Evolutionary conservation across 768 basidiomycete species (phyloP), one percentile per base, ranked within the genome.

Genomic region (Tulasnella sp.): DNA sequence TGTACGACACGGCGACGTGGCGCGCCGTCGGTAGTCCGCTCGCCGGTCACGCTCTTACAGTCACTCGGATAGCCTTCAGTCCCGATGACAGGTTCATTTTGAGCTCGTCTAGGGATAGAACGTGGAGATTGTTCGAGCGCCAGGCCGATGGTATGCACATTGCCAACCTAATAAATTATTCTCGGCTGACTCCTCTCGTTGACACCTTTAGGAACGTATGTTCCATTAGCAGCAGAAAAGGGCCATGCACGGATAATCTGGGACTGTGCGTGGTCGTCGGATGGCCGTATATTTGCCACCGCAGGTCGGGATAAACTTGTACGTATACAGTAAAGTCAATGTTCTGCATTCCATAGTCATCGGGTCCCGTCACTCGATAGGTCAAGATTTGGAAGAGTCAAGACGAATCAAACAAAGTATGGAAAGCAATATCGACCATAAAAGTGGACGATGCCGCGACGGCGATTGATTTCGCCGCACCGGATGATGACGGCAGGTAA

Each of bases 281-380:
- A 82, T 6, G 77, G 82, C 62, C 9, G 19, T 8, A 65, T 84
- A 14, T 99, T 99, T 65, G 92, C 82, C 9, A 98, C 96, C 2
- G 93, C 88, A 1, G 92, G 93, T 2, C 78, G 96, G 40, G 96
- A 99, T 69, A 98, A 94, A 72, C 89, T 87, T 12, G 93, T 89
- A n/a, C n/a, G n/a, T n/a, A n/a, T n/a, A n/a, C n/a, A n/a, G n/a
- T n/a, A 11, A 46, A 27, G 29, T 46, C 34, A 37, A 17, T 31
- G 31, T n/a, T 25, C 34, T n/a, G n/a, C n/a, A n/a, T n/a, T n/a
- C n/a, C n/a, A 29, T 46, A 53, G 54, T 59, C 37, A 52, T 43
- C 31, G 29, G 31, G n/a, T 11, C 29, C 12, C 21, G 19, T 58
- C 40, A 21, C 40, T 14, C 15, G 36, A 15, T 48, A 94, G 91